Evolutionary conservation across 106 monocot species (phyloP).

Genomic region (Chionographis japonica): DNA sequence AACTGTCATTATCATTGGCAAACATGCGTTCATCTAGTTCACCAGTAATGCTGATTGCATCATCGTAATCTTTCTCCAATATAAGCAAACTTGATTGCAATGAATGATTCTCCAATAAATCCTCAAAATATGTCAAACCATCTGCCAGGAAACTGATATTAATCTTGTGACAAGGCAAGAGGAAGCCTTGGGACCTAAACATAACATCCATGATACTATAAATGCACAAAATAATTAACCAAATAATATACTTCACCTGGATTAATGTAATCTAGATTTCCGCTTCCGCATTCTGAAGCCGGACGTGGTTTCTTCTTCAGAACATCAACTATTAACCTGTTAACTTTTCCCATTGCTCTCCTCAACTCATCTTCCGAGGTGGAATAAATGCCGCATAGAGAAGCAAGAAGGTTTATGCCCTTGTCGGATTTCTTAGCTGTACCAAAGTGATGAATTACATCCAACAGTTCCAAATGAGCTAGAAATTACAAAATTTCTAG

Average conservation of each 20-base stretch:
- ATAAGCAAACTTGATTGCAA: constrained; percentile 52
- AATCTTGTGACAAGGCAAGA: background rate
- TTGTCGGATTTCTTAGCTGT: constrained; percentile 75
- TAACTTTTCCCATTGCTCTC: constrained; percentile 56
- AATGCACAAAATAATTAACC: background rate
- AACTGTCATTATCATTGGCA: constrained; percentile 74
- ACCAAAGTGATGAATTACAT: constrained; percentile 1
- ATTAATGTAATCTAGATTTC: constrained; percentile 50
- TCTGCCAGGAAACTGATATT: constrained; percentile 27
- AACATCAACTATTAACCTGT: constrained; percentile 62
- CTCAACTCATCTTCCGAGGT: constrained; percentile 86
- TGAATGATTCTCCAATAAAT: constrained; percentile 65
- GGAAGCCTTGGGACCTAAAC: too few relatives aligned
- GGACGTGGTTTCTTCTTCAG: constrained; percentile 71
- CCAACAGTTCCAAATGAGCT: constrained; percentile 6
- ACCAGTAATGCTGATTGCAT: constrained; percentile 47
- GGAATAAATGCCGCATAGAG: constrained; percentile 68
- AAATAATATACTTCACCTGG: constrained; percentile 34
- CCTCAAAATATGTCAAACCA: constrained; percentile 79
- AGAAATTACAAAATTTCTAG: background rate
- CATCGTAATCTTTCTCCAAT: constrained; percentile 86
- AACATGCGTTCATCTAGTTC: constrained; percentile 90
- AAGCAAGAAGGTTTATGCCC: constrained; percentile 75
- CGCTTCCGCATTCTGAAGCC: constrained; percentile 51
- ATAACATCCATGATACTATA: background rate